phyloP scores from a whole-genome alignment of 441 rosid genomes.

The Euphorbia corollata region DNA sequence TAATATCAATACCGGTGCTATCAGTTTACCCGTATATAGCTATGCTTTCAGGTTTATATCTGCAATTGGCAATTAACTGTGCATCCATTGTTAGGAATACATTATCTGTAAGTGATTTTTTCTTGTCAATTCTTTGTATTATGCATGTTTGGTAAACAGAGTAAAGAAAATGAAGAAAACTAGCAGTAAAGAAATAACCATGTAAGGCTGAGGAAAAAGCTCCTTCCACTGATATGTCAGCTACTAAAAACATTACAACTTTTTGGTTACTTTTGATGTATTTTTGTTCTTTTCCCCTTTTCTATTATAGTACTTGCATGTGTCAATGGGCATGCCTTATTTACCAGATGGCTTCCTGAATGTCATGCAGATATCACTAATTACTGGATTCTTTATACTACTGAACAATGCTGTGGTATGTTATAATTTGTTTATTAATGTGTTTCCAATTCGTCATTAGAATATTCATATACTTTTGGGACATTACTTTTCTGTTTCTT shows the following conservation, averaged over 20 bases:
- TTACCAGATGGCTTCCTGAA: conserved; percentile 1
- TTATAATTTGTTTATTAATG: conserved; percentile 2
- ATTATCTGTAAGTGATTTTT: conserved; percentile 41
- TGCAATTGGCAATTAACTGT: conserved; percentile 38
- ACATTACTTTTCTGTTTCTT: not conserved
- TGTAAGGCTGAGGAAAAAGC: not conserved
- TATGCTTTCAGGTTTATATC: conserved; percentile 46
- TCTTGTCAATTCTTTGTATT: not conserved
- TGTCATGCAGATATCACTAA: conserved; percentile 32
- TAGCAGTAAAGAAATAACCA: not conserved
- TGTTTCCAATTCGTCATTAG: not conserved
- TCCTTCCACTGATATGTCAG: too few species aligned
- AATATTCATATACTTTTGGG: not conserved
- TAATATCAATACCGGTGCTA: conserved; percentile 47
- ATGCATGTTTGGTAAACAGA: not conserved
- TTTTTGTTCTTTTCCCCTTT: too few species aligned
- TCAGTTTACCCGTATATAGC: conserved; percentile 54
- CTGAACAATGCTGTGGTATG: conserved; percentile 56
- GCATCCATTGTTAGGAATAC: conserved; percentile 48
- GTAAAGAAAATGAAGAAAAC: not conserved
- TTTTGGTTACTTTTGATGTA: not conserved
- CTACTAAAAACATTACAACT: not conserved
- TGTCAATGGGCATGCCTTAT: not conserved
- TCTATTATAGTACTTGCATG: not conserved
- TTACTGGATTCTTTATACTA: conserved; percentile 52